Conservation (phyloP, 805 yeast genomes). For the Barnettozyma salicaria region DNA sequence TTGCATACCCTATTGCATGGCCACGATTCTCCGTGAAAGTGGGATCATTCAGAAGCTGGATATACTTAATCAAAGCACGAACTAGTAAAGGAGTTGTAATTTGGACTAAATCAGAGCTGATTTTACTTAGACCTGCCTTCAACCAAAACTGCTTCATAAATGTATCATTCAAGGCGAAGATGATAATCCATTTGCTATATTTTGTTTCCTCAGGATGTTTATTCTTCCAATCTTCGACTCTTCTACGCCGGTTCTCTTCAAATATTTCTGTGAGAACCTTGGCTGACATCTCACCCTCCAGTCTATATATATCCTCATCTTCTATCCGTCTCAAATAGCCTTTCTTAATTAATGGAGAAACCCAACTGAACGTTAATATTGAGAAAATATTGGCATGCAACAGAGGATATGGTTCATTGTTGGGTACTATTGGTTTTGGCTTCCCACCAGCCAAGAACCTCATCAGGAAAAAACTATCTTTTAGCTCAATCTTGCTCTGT, state of each 20-base stretch:
- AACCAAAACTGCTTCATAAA: conserved; percentile 30
- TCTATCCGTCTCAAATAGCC: conserved; percentile 62
- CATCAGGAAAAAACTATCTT: conserved; percentile 16
- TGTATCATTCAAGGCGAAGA: conserved; percentile 32
- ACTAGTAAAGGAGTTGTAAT: conserved; percentile 65
- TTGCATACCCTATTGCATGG: conserved; percentile 68
- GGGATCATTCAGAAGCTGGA: conserved; percentile 41
- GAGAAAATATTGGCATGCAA: conserved; percentile 18
- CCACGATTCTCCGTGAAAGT: conserved; percentile 37
- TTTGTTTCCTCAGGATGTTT: conserved; percentile 24
- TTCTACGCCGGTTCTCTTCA: conserved; percentile 25
- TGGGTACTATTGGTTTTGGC: conserved; percentile 21
- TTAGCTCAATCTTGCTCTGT: conserved; percentile 14
- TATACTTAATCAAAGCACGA: conserved; percentile 56
- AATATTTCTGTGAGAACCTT: conserved; percentile 34
- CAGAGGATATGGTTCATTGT: conserved; percentile 16
- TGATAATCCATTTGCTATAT: conserved; percentile 22
- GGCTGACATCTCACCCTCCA: conserved; percentile 33
- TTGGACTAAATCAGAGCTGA: conserved; percentile 28
- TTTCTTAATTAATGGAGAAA: conserved; percentile 19
- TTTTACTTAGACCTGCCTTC: conserved; percentile 26
- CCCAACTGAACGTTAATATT: conserved; percentile 20
- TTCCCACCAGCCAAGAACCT: conserved; percentile 14
- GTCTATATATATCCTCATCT: conserved; percentile 46
- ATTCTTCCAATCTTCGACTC: conserved; percentile 21